Evolutionary conservation across 2,329 filamentous ascomycete genomes (phyloP).

Genomic region (Pseudogymnoascus sp.): DNA sequence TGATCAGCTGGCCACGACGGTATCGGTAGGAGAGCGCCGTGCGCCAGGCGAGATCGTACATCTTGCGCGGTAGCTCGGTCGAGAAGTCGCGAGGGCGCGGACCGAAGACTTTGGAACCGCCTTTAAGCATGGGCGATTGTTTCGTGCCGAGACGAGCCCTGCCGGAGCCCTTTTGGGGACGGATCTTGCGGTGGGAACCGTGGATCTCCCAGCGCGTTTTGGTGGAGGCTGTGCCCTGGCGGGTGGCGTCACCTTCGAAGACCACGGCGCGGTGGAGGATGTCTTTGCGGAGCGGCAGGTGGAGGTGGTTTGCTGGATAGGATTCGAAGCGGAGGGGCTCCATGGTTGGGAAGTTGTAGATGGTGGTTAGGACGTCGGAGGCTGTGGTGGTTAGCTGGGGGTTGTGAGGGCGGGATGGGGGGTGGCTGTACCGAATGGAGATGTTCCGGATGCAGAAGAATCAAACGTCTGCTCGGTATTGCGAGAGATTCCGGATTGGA

Average conservation of each 20-base stretch:
- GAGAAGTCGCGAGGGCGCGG: conserved; percentile 87
- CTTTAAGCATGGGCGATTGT: conserved; percentile 72
- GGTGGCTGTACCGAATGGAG: not conserved
- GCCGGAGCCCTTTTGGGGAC: conserved; percentile 80
- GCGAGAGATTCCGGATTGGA: conserved; percentile 16
- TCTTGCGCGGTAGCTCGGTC: conserved; percentile 73
- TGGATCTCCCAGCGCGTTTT: conserved; percentile 78
- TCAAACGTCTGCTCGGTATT: not conserved
- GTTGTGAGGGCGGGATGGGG: conserved; percentile 21
- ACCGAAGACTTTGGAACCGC: conserved; percentile 84
- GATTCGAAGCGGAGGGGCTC: conserved; percentile 70
- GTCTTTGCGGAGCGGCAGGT: conserved; percentile 80
- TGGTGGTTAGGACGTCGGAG: conserved; percentile 66
- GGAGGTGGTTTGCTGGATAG: conserved; percentile 75
- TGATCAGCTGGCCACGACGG: conserved; percentile 73
- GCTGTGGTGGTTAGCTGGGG: conserved; percentile 28
- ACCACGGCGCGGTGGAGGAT: conserved; percentile 86
- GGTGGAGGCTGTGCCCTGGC: conserved; percentile 74
- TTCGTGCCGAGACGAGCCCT: conserved; percentile 68
- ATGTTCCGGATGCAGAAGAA: not conserved
- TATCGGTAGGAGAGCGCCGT: conserved; percentile 91
- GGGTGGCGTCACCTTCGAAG: conserved; percentile 82
- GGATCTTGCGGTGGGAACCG: conserved; percentile 73
- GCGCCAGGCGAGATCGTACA: conserved; percentile 93
- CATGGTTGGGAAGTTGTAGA: conserved; percentile 83